Base-by-base conservation (phyloP, 139 green algal genomes). In the Prasinococcaceae sp. region DNA sequence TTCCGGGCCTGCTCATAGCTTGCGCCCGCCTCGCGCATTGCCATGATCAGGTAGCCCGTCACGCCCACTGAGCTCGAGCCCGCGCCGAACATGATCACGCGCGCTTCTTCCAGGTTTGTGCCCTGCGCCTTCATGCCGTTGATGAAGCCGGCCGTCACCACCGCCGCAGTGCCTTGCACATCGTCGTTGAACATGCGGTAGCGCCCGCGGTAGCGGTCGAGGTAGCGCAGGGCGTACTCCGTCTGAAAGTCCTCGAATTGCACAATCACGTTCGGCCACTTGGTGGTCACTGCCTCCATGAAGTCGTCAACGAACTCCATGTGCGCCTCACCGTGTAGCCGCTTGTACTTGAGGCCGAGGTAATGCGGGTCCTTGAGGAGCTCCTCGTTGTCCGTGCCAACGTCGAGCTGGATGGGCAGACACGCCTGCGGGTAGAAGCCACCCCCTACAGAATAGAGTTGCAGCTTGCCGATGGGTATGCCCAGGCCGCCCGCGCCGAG, bases 361-460 rank as follows among this genome's bases (percentile, higher is more conserved):
- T 95, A 93, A 0, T 61, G 35, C 0, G 78, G 75, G 59, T 90
- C 80, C 0, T 73, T 47, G 3, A 88, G 69, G 46, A 94, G 77
- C 12, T 41, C 23, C 45, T 77, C 32, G 56, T 86, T 88, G 70
- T 90, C 83, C 43, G 82, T 95, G 40, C 88, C 88, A 25, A 89
- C 83, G 53, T 95, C 86, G 20, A 96, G 54, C 29, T 52, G 73
- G 2, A 95, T 58, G 2, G 88, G 88, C 53, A 97, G 75, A 27
- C 68, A 78, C 52, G 63, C 59, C 3, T 30, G 23, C 1, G 81
- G 77, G 50, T 77, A 44, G 16, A 86, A 30, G 30, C 74, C 74
- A 66, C 35, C 73, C 58, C 9, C 41, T 46, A 33, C 69, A 50
- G 74, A 80, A 69, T 84, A 90, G 36, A 92, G 63, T 16, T 72